Base-by-base conservation (phyloP, 805 yeast genomes). In the Ogataea philodendri region DNA sequence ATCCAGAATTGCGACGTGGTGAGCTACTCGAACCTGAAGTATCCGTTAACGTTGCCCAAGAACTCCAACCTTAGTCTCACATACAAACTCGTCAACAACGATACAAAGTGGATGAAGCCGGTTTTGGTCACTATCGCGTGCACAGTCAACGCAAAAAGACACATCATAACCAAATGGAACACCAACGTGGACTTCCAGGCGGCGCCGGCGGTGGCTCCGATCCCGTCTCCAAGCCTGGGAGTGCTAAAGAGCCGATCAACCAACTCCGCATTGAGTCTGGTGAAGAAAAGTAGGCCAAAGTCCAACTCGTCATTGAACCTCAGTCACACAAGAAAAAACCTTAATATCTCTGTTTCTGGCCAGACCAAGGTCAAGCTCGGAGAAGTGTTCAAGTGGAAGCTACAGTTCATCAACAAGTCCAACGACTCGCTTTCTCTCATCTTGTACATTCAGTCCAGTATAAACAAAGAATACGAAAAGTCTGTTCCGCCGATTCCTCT, bases 361-460 rank as follows among this genome's bases (percentile, higher is more conserved):
- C 73, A 75, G 8, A 72, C 81, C 5, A 66, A 69, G 25, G 77
- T 81, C 4, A 64, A 67, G 45, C 57, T 81, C 7, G 90, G 93
- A 3, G 70, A 74, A 25, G 64, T 67, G 3, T 75, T 74, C 52
- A 70, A 66, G 35, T 79, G 89, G 84, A 69, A 69, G 30, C 66
- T 84, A 9, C 83, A 78, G 47, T 77, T 82, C 1, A 70, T 81
- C 34, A 84, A 84, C 61, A 69, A 69, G 41, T 71, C 84, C 1
- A 46, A 59, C n/a, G 60, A 51, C 5, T 67, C 67, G 15, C 59
- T 81, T 42, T 72, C 74, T 35, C 54, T 83, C 29, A 66, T 84
- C 3, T 59, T 84, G 35, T 65, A 62, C 35, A 60, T 69, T 27
- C 71, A 69, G 34, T 54, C 65, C 8, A 54, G 62, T 7, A 49